These are phyloP conservation scores for Oxalis stricta DNA, from an alignment of 441 rosid genomes.

Conservation along the genomic window DNA sequence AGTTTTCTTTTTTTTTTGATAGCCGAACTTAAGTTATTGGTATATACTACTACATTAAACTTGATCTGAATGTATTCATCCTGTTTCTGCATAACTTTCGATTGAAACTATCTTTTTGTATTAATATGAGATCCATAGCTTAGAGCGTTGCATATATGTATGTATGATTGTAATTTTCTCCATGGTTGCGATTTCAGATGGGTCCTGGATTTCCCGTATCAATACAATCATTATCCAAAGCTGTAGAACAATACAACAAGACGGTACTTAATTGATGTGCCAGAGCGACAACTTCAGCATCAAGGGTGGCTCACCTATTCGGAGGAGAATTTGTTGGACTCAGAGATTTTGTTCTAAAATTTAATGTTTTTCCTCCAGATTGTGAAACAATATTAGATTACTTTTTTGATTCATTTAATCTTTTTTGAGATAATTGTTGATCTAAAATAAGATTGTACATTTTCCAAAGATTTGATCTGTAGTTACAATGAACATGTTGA, in stretches of 20 bases:
- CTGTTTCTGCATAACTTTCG: background rate
- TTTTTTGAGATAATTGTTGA: too few relatives aligned
- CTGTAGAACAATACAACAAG: conserved; percentile 66
- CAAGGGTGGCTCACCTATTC: too few relatives aligned
- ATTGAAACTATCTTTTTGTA: background rate
- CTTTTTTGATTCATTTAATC: too few relatives aligned
- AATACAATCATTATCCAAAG: conserved; percentile 86
- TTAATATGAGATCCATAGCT: background rate
- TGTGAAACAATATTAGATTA: too few relatives aligned
- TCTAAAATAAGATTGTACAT: too few relatives aligned
- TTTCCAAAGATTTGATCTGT: too few relatives aligned
- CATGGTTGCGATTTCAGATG: conserved; percentile 43
- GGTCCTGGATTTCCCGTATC: conserved; percentile 73
- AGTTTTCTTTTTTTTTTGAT: background rate
- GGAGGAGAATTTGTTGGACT: too few relatives aligned
- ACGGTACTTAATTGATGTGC: conserved; percentile 24
- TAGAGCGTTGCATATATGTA: background rate
- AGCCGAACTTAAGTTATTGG: too few relatives aligned
- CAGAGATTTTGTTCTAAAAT: too few relatives aligned
- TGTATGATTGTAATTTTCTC: background rate
- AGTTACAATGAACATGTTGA: too few relatives aligned
- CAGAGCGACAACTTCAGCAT: background rate
- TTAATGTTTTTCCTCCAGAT: too few relatives aligned
- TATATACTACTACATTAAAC: too few relatives aligned
- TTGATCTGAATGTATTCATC: background rate